phyloP scores from a whole-genome alignment of 345 rosid species.

The Laguncularia racemosa region DNA sequence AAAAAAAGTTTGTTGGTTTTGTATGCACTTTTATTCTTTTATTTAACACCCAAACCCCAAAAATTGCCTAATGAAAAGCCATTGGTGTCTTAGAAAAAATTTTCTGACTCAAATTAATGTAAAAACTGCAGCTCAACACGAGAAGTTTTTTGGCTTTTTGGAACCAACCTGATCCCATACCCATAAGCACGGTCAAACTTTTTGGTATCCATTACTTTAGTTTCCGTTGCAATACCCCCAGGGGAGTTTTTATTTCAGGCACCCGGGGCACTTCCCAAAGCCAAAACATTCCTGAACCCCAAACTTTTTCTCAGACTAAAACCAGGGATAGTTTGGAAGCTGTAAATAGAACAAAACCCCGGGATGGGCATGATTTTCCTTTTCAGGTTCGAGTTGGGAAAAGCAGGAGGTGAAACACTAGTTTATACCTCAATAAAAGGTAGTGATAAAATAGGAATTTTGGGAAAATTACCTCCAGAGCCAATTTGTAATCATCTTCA shows the following conservation, averaged over 20 bases:
- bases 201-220: slow-evolving; percentile 55
- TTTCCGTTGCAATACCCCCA: slow-evolving; percentile 38
- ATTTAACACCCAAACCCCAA: too few species aligned
- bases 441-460: slow-evolving; percentile 42
- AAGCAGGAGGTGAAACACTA: slow-evolving; percentile 15
- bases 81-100: too few species aligned
- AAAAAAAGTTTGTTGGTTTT: too few species aligned
- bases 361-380: slow-evolving; percentile 11
- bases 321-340: slow-evolving; percentile 12
- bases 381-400: neutral
- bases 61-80: too few species aligned
- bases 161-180: slow-evolving; percentile 45
- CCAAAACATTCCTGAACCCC: slow-evolving; percentile 30
- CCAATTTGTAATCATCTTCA: slow-evolving; percentile 33
- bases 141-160: slow-evolving; percentile 42
- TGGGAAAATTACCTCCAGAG: slow-evolving; percentile 55
- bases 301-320: slow-evolving; percentile 15
- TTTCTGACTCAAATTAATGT: neutral
- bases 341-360: neutral
- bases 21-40: too few species aligned
- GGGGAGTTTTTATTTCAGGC: slow-evolving; percentile 38
- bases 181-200: slow-evolving; percentile 49
- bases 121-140: slow-evolving; percentile 28
- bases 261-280: slow-evolving; percentile 19
- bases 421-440: slow-evolving; percentile 8